Conservation (phyloP, 1,139 yeast genomes). For the Taphrina flavorubra region DNA sequence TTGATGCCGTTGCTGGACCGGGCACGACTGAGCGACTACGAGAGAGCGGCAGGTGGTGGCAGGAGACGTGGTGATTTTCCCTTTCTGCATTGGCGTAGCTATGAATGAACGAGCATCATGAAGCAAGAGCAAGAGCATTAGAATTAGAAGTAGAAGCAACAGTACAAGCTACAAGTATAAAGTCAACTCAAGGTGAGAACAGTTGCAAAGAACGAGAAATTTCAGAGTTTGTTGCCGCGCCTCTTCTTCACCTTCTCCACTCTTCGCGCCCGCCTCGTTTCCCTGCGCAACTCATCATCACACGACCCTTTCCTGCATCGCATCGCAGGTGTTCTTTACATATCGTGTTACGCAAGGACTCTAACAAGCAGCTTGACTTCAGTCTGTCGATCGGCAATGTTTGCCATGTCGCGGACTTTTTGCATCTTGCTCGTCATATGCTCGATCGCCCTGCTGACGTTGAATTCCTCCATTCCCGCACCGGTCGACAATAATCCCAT, state of each 20-base stretch:
- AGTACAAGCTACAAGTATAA: no score
- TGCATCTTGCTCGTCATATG: constrained; percentile 26
- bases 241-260: constrained; percentile 6
- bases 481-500: constrained; percentile 25
- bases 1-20: constrained; percentile 63
- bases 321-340: no score
- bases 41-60: constrained; percentile 69
- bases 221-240: background rate
- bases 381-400: background rate
- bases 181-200: no score
- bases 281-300: background rate
- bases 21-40: constrained; percentile 60
- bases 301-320: background rate
- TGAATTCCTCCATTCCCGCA: constrained; percentile 19
- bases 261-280: background rate
- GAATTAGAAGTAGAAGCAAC: background rate
- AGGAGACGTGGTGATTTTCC: constrained; percentile 79
- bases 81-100: no score
- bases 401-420: constrained; percentile 23
- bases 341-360: no score
- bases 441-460: constrained; percentile 22
- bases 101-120: background rate
- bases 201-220: no score
- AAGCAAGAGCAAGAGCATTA: background rate
- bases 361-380: no score